Evolutionary conservation across 345 rosid species (phyloP).

Genomic region (Lepidium africanum): DNA sequence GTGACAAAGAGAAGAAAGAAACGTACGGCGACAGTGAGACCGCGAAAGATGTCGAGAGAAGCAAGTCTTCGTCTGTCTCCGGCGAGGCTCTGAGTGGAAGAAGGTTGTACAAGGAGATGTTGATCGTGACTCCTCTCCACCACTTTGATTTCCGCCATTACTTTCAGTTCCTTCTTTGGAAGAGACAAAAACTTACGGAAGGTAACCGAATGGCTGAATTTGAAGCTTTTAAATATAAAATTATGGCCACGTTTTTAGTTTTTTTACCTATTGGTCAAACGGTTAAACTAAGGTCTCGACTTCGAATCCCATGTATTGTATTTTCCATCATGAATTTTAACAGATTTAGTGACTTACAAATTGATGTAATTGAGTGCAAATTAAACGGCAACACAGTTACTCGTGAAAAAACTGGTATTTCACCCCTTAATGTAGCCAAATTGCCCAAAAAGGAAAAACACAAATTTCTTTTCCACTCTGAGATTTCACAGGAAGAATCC

Average conservation of each 20-base stretch:
- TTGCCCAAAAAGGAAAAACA: not conserved
- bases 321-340: no score
- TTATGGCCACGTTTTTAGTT: no score
- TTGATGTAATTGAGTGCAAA: not conserved
- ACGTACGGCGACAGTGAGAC: slow-evolving; percentile 75
- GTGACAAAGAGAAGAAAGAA: slow-evolving; percentile 1
- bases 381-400: not conserved
- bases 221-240: no score
- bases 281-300: no score
- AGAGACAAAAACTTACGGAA: no score
- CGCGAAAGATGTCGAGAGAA: slow-evolving; percentile 85
- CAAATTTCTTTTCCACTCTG: not conserved
- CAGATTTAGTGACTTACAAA: no score
- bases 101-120: slow-evolving; percentile 23
- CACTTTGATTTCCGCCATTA: slow-evolving; percentile 50
- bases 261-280: no score
- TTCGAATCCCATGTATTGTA: no score
- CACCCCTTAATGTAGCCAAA: not conserved
- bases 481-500: not conserved
- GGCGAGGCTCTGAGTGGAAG: slow-evolving; percentile 18
- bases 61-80: slow-evolving; percentile 40
- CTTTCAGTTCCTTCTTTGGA: not conserved
- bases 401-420: not conserved
- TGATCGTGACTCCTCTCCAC: slow-evolving; percentile 27
- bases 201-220: no score